A percentile compares a stretch with the other conserved stretches of the same genome.
These are phyloP conservation scores for Triticum aestivum DNA, from an alignment of 176 grass and related monocot genomes.

Conservation along the genomic window DNA sequence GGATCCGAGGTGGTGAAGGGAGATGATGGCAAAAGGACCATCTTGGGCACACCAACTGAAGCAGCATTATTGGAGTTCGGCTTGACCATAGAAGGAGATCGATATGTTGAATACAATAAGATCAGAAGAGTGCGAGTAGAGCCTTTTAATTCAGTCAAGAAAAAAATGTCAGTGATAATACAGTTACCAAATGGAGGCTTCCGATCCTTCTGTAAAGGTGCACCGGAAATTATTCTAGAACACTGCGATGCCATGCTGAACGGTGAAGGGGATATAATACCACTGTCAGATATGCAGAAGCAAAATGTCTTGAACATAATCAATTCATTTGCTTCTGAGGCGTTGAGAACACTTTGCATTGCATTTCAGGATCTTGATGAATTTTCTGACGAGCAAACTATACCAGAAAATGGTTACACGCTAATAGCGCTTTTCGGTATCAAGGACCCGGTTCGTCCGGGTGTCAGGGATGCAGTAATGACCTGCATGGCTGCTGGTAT, in stretches of 20 bases:
- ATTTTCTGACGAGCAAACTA: conserved; percentile 41
- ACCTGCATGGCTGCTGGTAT: conserved; percentile 82
- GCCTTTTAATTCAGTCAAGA: conserved; percentile 90
- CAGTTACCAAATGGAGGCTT: conserved; percentile 56
- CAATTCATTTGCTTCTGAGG: conserved; percentile 65
- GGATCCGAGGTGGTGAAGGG: conserved; percentile 68
- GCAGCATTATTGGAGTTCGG: conserved; percentile 81
- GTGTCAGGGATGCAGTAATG: conserved; percentile 75
- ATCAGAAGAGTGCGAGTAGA: conserved; percentile 60
- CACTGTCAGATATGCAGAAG: conserved; percentile 43
- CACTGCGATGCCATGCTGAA: conserved; percentile 54
- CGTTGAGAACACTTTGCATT: conserved; percentile 82
- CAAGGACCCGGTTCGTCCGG: conserved; percentile 86
- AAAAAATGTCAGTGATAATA: conserved; percentile 89
- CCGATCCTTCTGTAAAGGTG: conserved; percentile 82
- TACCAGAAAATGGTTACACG: conserved; percentile 71
- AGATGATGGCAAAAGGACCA: conserved; percentile 57
- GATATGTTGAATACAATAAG: conserved; percentile 37
- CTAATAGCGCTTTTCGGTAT: conserved; percentile 84
- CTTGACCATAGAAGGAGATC: conserved; percentile 50
- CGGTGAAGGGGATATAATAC: conserved; percentile 45
- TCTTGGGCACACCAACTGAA: conserved; percentile 85
- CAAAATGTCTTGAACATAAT: conserved; percentile 46
- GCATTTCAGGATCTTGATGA: conserved; percentile 74
- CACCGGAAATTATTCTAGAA: conserved; percentile 74